Conservation (phyloP, 805 yeast genomes). For the Naumovozyma castellii region DNA sequence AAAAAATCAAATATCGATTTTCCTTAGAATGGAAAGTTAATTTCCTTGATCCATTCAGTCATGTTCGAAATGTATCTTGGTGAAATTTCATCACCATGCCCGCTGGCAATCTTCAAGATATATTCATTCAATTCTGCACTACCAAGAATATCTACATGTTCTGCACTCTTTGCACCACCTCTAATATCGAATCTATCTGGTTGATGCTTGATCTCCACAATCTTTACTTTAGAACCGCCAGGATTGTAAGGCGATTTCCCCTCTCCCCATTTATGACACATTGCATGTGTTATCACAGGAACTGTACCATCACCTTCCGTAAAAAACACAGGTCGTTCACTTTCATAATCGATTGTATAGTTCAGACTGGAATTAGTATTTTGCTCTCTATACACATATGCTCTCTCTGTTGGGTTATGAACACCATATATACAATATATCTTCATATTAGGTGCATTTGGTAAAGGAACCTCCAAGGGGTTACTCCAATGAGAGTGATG, state of each 20-base stretch:
- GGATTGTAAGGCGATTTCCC: conserved; percentile 66
- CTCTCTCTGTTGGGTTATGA: conserved; percentile 94
- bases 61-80: conserved; percentile 52
- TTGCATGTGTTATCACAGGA: conserved; percentile 73
- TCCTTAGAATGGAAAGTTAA: conserved; percentile 37
- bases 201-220: conserved; percentile 87
- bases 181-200: conserved; percentile 90
- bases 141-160: conserved; percentile 93
- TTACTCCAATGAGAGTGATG: conserved; percentile 82
- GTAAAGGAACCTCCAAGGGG: conserved; percentile 85
- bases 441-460: conserved; percentile 88
- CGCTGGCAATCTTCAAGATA: conserved; percentile 72
- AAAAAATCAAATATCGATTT: no score
- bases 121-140: conserved; percentile 86
- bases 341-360: conserved; percentile 60
- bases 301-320: conserved; percentile 97
- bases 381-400: conserved; percentile 75
- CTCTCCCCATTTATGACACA: conserved; percentile 86
- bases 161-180: conserved; percentile 96
- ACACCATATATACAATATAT: conserved; percentile 88
- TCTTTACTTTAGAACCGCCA: conserved; percentile 56
- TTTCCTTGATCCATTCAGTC: conserved; percentile 47
- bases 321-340: conserved; percentile 55
- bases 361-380: conserved; percentile 46
- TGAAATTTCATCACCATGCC: conserved; percentile 59